Evolutionary conservation across 441 rosid genomes (phyloP).

Genomic region (Rhodomyrtus psidioides): DNA sequence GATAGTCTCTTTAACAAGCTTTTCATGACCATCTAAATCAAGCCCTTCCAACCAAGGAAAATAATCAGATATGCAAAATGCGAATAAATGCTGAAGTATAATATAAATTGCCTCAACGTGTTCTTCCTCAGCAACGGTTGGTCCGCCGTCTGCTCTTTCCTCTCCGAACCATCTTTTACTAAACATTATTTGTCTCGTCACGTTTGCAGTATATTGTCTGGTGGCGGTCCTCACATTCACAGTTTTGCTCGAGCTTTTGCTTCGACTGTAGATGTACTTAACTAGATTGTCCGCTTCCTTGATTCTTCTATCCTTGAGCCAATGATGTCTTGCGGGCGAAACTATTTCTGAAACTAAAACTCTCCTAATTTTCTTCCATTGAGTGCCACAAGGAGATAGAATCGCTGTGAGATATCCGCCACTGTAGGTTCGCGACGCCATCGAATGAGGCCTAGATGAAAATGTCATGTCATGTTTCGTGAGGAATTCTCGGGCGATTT

Average conservation of each 20-base stretch:
- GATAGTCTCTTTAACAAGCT: conserved; percentile 12
- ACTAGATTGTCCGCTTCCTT: conserved; percentile 48
- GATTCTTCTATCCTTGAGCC: conserved; percentile 21
- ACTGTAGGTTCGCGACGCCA: conserved; percentile 14
- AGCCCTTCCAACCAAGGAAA: conserved; percentile 35
- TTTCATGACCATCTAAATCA: conserved; percentile 57
- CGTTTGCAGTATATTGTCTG: conserved; percentile 33
- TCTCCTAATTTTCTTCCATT: conserved; percentile 59
- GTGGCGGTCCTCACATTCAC: conserved; percentile 29
- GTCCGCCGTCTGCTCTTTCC: conserved; percentile 32
- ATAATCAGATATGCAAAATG: conserved; percentile 50
- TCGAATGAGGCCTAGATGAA: conserved; percentile 23
- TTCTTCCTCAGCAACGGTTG: conserved; percentile 38
- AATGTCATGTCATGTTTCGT: conserved; percentile 33
- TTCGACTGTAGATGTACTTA: conserved; percentile 19
- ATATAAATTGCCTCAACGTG: conserved; percentile 34
- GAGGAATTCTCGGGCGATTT: conserved; percentile 27
- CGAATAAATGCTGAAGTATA: conserved; percentile 15
- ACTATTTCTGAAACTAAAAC: conserved; percentile 26
- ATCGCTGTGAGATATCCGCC: conserved; percentile 23
- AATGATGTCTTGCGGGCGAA: conserved; percentile 15
- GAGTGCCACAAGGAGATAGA: conserved; percentile 26
- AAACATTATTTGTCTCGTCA: conserved; percentile 33
- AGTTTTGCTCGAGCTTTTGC: background rate
- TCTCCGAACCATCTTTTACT: conserved; percentile 30